These are phyloP conservation scores for Neohortaea acidophila DNA, from an alignment of 495 filamentous ascomycete genomes.

Conservation along the genomic window DNA sequence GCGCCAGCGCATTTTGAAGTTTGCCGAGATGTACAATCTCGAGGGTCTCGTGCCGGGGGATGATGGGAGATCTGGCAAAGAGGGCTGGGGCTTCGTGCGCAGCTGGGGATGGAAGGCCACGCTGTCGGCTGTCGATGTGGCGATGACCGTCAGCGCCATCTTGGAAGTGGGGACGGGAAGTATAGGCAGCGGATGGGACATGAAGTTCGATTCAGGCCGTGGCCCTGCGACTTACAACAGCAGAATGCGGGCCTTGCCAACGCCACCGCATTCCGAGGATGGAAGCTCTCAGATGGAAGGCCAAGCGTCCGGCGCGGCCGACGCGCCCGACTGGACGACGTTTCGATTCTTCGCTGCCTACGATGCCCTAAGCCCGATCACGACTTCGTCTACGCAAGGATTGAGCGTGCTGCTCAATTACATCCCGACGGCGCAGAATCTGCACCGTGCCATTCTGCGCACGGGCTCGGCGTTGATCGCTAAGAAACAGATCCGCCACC, in stretches of 20 bases:
- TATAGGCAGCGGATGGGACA: slow-evolving; percentile 5
- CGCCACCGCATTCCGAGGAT: slow-evolving; percentile 21
- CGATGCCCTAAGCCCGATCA: slow-evolving; percentile 51
- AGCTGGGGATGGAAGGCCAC: slow-evolving; percentile 98
- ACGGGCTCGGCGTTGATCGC: slow-evolving; percentile 81
- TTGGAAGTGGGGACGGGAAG: slow-evolving; percentile 62
- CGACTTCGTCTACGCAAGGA: slow-evolving; percentile 44
- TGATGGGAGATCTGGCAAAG: slow-evolving; percentile 42
- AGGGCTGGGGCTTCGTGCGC: slow-evolving; percentile 91
- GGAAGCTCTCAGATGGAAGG: slow-evolving; percentile 5
- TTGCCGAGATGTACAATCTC: slow-evolving; percentile 77
- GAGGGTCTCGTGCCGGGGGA: slow-evolving; percentile 71
- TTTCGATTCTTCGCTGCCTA: slow-evolving; percentile 84
- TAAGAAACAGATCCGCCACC: slow-evolving; percentile 83
- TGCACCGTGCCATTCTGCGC: slow-evolving; percentile 84
- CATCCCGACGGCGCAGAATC: slow-evolving; percentile 69
- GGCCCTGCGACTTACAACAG: slow-evolving; percentile 1
- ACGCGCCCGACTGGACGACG: slow-evolving; percentile 49
- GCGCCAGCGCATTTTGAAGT: slow-evolving; percentile 71
- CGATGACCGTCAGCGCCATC: slow-evolving; percentile 74
- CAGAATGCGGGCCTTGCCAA: slow-evolving; percentile 13
- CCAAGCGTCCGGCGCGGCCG: slow-evolving; percentile 2
- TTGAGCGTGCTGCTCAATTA: slow-evolving; percentile 61
- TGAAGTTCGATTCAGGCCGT: slow-evolving; percentile 4
- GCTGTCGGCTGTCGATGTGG: slow-evolving; percentile 79